phyloP scores from a whole-genome alignment of 108 stramenopile genomes.

The Cyclotella kingstonii region DNA sequence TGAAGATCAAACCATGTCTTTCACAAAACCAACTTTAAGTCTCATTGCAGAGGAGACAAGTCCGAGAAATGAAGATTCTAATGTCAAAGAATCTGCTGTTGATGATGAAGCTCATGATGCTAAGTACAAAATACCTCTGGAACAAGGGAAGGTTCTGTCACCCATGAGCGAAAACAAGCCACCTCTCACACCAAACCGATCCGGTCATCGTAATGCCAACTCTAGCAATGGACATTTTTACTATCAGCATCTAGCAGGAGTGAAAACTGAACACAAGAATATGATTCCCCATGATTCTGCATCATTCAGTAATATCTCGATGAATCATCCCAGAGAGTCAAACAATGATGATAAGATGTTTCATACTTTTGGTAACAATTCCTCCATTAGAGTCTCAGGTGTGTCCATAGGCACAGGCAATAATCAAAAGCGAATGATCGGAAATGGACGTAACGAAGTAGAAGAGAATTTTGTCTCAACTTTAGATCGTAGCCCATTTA shows the following conservation, averaged over 20 bases:
- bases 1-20: conserved; percentile 14
- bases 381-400: no score
- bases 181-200: conserved; percentile 31
- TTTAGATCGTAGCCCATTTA: conserved; percentile 32
- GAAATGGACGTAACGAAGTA: neutral
- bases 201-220: neutral
- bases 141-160: conserved; percentile 1
- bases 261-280: neutral
- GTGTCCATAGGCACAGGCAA: no score
- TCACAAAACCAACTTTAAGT: conserved; percentile 18
- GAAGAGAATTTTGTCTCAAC: conserved; percentile 20
- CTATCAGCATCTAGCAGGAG: no score
- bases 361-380: conserved; percentile 53
- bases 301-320: no score
- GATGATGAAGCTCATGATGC: neutral
- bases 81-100: neutral
- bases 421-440: neutral
- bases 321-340: no score
- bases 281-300: conserved; percentile 3
- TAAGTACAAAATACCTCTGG: neutral
- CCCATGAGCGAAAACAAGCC: conserved; percentile 41
- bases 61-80: conserved; percentile 3
- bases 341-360: conserved; percentile 82
- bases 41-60: conserved; percentile 23
- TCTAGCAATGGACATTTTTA: no score